Conservation (phyloP, 352 stramenopile genomes). For the Phytophthora fragariaefolia region DNA sequence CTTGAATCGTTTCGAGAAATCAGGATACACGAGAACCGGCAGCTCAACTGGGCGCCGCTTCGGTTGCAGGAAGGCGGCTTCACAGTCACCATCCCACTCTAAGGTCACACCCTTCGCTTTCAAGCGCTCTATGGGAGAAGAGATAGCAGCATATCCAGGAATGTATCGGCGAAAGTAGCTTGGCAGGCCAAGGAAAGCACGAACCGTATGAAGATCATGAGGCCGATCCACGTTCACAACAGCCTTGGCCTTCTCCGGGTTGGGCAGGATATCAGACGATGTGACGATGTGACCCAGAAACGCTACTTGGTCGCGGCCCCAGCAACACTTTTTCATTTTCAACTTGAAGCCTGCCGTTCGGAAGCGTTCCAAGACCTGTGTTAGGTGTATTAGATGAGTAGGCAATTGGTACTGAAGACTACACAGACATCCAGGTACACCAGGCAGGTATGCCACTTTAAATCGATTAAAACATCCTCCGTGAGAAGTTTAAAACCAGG, state of each 20-base stretch:
- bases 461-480: conserved; percentile 4
- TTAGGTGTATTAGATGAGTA: background rate
- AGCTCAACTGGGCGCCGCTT: background rate
- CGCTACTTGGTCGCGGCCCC: conserved; percentile 1
- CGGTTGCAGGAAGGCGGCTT: background rate
- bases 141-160: conserved; percentile 3
- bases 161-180: conserved; percentile 12
- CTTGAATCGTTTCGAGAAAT: conserved; percentile 3
- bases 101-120: background rate
- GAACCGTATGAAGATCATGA: background rate
- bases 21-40: conserved; percentile 3
- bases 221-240: conserved; percentile 5
- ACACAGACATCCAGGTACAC: conserved; percentile 12
- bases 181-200: background rate
- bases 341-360: background rate
- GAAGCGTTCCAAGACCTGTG: background rate
- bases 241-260: conserved; percentile 10
- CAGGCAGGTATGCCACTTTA: conserved; percentile 7
- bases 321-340: conserved; percentile 17
- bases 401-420: conserved; percentile 4
- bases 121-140: background rate
- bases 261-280: background rate
- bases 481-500: conserved; percentile 1
- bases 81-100: conserved; percentile 1
- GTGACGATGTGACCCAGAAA: conserved; percentile 10